These are phyloP conservation scores for Sphagnum magellanicum DNA, from an alignment of 228 moss, liverwort and hornwort species.

Conservation along the genomic window DNA sequence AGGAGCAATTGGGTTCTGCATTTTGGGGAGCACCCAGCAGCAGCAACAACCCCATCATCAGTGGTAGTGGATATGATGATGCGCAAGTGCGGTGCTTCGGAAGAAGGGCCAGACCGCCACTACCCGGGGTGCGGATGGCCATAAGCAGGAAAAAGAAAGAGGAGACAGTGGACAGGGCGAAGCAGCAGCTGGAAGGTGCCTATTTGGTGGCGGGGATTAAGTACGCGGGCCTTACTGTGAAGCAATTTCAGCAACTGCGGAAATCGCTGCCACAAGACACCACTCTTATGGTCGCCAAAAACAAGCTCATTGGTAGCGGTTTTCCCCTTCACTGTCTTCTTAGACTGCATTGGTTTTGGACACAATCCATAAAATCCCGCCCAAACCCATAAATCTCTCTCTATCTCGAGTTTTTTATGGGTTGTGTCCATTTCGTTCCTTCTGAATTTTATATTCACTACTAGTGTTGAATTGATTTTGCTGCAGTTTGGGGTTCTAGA, in stretches of 20 bases:
- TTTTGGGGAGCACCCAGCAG: constrained; percentile 41
- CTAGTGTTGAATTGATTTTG: too few relatives aligned
- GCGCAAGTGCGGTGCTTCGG: constrained; percentile 12
- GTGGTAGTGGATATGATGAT: not conserved
- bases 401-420: too few relatives aligned
- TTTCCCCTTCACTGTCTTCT: not conserved
- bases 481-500: too few relatives aligned
- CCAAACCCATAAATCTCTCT: too few relatives aligned
- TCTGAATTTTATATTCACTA: too few relatives aligned
- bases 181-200: constrained; percentile 82
- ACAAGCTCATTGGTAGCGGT: constrained; percentile 78
- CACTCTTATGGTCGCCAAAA: constrained; percentile 90
- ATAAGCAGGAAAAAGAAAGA: constrained; percentile 87
- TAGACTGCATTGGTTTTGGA: too few relatives aligned
- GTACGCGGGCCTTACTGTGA: constrained; percentile 71
- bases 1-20: constrained; percentile 29
- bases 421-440: too few relatives aligned
- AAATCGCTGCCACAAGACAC: constrained; percentile 58
- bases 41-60: not conserved
- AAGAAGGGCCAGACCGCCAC: constrained; percentile 1
- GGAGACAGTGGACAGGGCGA: constrained; percentile 79
- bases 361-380: too few relatives aligned
- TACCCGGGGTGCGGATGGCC: constrained; percentile 56
- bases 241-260: constrained; percentile 74
- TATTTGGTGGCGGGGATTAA: constrained; percentile 78